Percentiles rank a stretch among this genome's conserved stretches.
These are phyloP conservation scores for Pyronema omphalodes DNA, from an alignment of 495 filamentous ascomycete species.

Conservation along the genomic window DNA sequence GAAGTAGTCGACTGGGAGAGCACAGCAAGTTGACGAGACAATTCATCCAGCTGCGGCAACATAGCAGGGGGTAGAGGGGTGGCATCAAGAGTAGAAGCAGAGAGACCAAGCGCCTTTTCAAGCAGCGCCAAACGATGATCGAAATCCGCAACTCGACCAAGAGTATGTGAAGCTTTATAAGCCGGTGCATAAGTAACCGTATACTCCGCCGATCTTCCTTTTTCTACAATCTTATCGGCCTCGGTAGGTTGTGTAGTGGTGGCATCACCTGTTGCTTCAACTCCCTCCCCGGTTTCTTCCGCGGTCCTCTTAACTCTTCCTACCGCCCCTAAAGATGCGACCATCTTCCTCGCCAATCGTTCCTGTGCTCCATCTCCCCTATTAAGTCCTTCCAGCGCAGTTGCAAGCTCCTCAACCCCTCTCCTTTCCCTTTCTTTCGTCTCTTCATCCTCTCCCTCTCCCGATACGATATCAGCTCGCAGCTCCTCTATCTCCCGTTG, in stretches of 20 bases:
- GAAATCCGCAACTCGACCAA: constrained; percentile 73
- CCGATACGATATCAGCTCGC: constrained; percentile 44
- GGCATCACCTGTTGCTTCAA: background rate
- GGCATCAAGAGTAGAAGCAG: constrained; percentile 45
- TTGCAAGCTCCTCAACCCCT: constrained; percentile 12
- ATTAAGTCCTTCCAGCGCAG: constrained; percentile 1
- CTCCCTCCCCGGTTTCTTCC: constrained; percentile 1
- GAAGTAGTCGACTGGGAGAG: constrained; percentile 44
- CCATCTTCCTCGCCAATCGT: constrained; percentile 18
- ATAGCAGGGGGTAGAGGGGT: constrained; percentile 43
- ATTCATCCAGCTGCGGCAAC: constrained; percentile 57
- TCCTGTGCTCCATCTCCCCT: constrained; percentile 23
- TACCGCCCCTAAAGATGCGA: constrained; percentile 6
- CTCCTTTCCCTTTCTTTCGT: constrained; percentile 21
- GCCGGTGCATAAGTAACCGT: constrained; percentile 37
- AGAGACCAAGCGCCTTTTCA: constrained; percentile 67
- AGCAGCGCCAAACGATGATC: constrained; percentile 59
- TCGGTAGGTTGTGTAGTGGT: background rate
- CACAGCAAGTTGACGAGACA: constrained; percentile 53
- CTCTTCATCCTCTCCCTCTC: constrained; percentile 24
- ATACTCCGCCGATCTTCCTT: constrained; percentile 26
- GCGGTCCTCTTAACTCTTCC: background rate
- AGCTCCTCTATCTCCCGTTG: constrained; percentile 62
- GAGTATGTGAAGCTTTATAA: constrained; percentile 42
- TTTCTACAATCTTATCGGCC: constrained; percentile 4